Percentiles rank a stretch among this genome's conserved stretches.
These are phyloP conservation scores for Plasmodium coatneyi DNA, from an alignment of 169 alveolate species.

Conservation along the genomic window DNA sequence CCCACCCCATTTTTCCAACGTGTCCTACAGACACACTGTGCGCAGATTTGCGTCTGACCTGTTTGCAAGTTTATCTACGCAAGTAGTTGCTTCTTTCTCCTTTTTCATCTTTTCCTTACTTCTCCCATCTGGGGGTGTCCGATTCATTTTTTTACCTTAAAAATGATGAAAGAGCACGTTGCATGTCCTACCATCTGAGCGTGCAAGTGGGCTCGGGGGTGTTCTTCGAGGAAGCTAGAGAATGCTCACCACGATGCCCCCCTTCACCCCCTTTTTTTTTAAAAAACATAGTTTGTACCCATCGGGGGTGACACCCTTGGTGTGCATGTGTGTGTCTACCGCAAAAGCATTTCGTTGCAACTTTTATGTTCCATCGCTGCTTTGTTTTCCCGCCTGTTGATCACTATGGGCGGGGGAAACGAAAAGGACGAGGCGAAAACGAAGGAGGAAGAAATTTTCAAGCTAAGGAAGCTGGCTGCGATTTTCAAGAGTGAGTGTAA, in stretches of 20 bases:
- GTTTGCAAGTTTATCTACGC: neutral
- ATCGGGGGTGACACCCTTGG: neutral
- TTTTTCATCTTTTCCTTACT: neutral
- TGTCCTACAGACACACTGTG: neutral
- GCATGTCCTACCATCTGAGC: neutral
- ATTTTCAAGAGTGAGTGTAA: conserved; percentile 69
- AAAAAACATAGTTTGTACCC: neutral
- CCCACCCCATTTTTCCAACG: neutral
- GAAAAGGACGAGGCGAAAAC: neutral
- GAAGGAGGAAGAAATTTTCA: conserved; percentile 61
- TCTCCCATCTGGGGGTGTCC: neutral
- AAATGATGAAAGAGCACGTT: neutral
- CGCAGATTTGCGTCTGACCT: neutral
- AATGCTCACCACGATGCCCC: neutral
- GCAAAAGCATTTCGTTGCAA: neutral
- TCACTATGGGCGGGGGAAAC: neutral
- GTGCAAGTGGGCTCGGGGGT: neutral
- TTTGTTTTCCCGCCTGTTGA: neutral
- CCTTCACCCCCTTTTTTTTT: neutral
- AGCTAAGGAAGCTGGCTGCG: conserved; percentile 29
- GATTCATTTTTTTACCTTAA: neutral
- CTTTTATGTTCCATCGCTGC: neutral
- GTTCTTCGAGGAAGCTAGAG: neutral
- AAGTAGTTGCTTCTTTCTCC: neutral
- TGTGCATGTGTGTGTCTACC: neutral